Conservation (phyloP, 2,329 filamentous ascomycete genomes). For the Phaeoacremonium minimum region DNA sequence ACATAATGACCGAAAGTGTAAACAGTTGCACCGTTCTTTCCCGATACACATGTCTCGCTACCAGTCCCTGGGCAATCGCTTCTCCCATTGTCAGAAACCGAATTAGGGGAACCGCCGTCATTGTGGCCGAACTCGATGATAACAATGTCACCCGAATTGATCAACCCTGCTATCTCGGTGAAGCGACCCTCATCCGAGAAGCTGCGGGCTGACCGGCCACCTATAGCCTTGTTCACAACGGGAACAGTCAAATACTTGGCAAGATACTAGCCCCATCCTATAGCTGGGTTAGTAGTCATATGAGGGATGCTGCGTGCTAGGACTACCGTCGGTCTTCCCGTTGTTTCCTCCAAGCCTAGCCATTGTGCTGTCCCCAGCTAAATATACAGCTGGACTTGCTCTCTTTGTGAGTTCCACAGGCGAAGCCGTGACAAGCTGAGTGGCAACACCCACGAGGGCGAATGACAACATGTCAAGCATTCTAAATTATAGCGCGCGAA, state of each 20-base stretch:
- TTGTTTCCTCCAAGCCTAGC: conserved; percentile 33
- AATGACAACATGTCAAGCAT: too few relatives aligned
- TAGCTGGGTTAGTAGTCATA: too few relatives aligned
- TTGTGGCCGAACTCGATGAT: conserved; percentile 71
- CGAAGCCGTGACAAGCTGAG: too few relatives aligned
- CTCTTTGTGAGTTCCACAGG: too few relatives aligned
- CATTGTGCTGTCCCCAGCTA: conserved; percentile 56
- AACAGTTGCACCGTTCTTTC: conserved; percentile 20
- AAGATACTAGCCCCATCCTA: conserved; percentile 62
- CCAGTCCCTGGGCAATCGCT: conserved; percentile 51
- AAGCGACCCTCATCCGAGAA: conserved; percentile 61
- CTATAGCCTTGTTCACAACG: conserved; percentile 58
- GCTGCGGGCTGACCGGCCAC: conserved; percentile 57
- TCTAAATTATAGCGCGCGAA: too few relatives aligned
- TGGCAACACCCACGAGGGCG: too few relatives aligned
- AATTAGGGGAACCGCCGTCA: conserved; percentile 52
- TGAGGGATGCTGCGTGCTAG: too few relatives aligned
- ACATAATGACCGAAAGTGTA: conserved; percentile 24
- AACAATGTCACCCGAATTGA: conserved; percentile 56
- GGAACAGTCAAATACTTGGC: conserved; percentile 36
- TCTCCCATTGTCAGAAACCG: conserved; percentile 56
- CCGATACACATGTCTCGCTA: conserved; percentile 43
- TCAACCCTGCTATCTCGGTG: conserved; percentile 41
- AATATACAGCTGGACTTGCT: too few relatives aligned
- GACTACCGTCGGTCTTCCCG: conserved; percentile 34